Base-by-base conservation (phyloP, 805 yeast genomes). In the Metschnikowia continentalis region DNA sequence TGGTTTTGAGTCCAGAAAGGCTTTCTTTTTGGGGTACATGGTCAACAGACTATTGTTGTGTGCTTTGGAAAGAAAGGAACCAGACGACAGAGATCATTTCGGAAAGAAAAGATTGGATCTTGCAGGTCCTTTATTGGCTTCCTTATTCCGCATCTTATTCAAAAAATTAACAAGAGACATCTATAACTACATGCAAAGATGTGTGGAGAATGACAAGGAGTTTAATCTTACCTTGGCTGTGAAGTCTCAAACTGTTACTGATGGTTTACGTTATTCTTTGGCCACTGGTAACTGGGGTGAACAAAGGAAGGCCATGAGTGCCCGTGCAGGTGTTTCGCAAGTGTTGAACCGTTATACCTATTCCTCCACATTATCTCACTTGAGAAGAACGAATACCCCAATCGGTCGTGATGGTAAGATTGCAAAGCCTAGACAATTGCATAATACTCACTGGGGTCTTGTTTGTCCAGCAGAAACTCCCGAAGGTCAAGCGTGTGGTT, bases 241-340 rank as follows among this genome's bases (percentile, higher is more conserved):
- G 59, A 92, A 94, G 75, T 90, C 97, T 15, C 91, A 91, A 60
- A 94, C 98, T 2, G 90, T 94, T 62, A 94, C 99, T 36, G 92
- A 96, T 54, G 99, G 99, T 68, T 81, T 94, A 71, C 88, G 95
- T 68, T 94, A 94, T 72, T 94, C 99, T 37, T 79, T 94, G 65
- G 99, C 99, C 49, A 94, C 99, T 14, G 99, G 99, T 79, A 94
- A 94, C 76, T 94, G 99, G 99, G 99, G 99, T 76, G 99, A 94
- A 72, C 99, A 94, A 70, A 92, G 91, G 84, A 94, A 94, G 71
- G 97, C 98, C 13, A 94, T 94, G 99, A 84, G 94, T 54, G 85
- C 97, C 17, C 86, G 96, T 70, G 99, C 99, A 5, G 99, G 99
- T 81, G 99, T 95, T 43, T 92, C 98, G 26, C 99, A 94, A 77